Evolutionary conservation across 768 basidiomycete species (phyloP).

Genomic region (Suillus subalutaceus): DNA sequence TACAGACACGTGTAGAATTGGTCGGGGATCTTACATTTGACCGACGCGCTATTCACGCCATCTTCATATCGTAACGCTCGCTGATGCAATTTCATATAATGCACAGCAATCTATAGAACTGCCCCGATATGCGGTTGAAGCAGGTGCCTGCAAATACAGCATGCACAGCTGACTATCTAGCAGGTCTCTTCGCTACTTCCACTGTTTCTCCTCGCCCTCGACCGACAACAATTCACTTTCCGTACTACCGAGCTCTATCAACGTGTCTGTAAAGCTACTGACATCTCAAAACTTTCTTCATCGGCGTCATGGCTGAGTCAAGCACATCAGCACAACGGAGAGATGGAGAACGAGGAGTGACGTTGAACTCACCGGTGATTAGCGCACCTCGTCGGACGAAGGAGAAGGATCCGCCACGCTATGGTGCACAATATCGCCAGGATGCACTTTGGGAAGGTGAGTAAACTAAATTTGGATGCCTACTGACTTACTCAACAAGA

Average conservation of each 20-base stretch:
- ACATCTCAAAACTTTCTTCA: not conserved
- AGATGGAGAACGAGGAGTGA: not conserved
- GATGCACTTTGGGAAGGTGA: conserved; percentile 4
- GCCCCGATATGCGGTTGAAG: too few species aligned
- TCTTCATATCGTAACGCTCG: too few species aligned
- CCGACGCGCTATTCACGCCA: too few species aligned
- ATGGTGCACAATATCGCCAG: not conserved
- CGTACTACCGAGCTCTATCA: not conserved
- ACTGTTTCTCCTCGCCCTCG: not conserved
- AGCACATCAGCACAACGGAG: not conserved
- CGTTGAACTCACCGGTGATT: not conserved
- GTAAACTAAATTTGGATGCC: not conserved
- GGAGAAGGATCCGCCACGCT: not conserved
- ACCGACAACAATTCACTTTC: not conserved
- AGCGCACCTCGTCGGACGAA: not conserved
- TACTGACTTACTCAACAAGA: not conserved
- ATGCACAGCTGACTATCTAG: not conserved
- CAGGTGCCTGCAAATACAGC: not conserved
- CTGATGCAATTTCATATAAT: too few species aligned
- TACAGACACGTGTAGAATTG: too few species aligned
- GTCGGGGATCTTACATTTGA: too few species aligned
- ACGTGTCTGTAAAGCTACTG: not conserved
- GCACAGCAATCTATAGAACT: too few species aligned
- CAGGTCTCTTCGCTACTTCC: not conserved
- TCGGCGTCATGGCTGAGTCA: not conserved